phyloP scores from a whole-genome alignment of 2,329 filamentous ascomycete species.

The Rhynchosporium agropyri region DNA sequence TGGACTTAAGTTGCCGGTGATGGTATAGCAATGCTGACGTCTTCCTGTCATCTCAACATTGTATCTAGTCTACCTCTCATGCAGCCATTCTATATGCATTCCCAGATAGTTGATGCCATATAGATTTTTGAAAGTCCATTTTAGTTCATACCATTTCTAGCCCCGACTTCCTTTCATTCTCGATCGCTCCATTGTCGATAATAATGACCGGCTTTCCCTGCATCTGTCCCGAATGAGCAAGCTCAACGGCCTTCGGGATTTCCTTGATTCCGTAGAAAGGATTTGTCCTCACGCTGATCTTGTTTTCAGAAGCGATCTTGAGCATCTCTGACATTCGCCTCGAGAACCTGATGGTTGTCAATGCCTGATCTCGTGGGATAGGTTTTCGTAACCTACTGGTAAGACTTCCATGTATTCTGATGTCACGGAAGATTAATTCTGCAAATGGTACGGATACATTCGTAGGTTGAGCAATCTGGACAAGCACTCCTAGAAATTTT shows the following conservation, averaged over 20 bases:
- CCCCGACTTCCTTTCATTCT: constrained; percentile 33
- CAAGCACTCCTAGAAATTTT: constrained; percentile 30
- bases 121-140: not conserved
- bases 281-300: constrained; percentile 54
- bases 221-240: constrained; percentile 55
- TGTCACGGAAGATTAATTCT: constrained; percentile 57
- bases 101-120: not conserved
- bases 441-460: constrained; percentile 46
- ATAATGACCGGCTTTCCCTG: constrained; percentile 58
- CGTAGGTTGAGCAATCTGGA: constrained; percentile 59
- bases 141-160: constrained; percentile 31
- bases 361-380: not conserved
- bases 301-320: constrained; percentile 48
- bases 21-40: too few species aligned
- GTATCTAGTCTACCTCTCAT: not conserved
- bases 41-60: not conserved
- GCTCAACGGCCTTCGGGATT: constrained; percentile 52
- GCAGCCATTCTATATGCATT: not conserved
- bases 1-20: too few species aligned
- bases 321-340: constrained; percentile 52
- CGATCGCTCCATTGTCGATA: constrained; percentile 48
- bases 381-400: constrained; percentile 27
- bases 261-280: constrained; percentile 55
- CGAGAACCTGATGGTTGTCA: constrained; percentile 43
- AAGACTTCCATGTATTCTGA: constrained; percentile 52